Base-by-base conservation (phyloP, 2,329 filamentous ascomycete genomes). In the Bipolaris zeicola region DNA sequence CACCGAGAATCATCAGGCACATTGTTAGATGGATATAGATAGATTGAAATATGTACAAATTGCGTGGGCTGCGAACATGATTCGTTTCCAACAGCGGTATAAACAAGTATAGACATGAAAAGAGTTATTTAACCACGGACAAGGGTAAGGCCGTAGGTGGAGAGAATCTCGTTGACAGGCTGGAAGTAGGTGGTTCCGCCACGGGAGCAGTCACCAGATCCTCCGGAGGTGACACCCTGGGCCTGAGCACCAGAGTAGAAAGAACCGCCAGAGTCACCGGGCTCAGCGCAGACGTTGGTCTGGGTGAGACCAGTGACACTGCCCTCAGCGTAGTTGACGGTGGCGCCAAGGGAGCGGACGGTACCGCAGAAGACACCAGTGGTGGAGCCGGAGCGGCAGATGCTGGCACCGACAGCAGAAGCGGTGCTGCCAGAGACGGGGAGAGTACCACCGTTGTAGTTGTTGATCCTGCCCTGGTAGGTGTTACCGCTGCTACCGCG, bases 361-460 rank as follows among this genome's bases (percentile, higher is more conserved):
- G 70, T 71, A 44, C 76, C 76, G 69, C 76, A 78, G 73, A 62
- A 67, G 67, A 77, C 75, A 62, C 74, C 74, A 47, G 68, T 78
- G 63, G 76, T 78, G 47, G 76, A 78, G 63, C 76, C 76, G 59
- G 76, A 78, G 66, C 76, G 76, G 71, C 76, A 78, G 71, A 78
- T 70, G 63, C 68, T 73, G 63, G 72, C 38, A 22, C 76, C 76
- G 53, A 70, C 64, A 52, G 68, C 67, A 43, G 76, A 41, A 34
- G 64, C 75, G 56, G 72, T 76, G 76, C 76, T 78, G 66, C 76
- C 76, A 1, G 75, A 70, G 1, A 78, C 70, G 22, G 70, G 60
- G 39, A 77, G 60, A 50, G 61, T 70, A 36, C 71, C 69, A 13
- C 63, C 57, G 49, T 61, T 66, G 70, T 78, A 78, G 69, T 74